A percentile compares a stretch with the other conserved stretches of the same genome.
Conservation (phyloP, 1,139 yeast genomes). For the Blastobotrys proliferans region DNA sequence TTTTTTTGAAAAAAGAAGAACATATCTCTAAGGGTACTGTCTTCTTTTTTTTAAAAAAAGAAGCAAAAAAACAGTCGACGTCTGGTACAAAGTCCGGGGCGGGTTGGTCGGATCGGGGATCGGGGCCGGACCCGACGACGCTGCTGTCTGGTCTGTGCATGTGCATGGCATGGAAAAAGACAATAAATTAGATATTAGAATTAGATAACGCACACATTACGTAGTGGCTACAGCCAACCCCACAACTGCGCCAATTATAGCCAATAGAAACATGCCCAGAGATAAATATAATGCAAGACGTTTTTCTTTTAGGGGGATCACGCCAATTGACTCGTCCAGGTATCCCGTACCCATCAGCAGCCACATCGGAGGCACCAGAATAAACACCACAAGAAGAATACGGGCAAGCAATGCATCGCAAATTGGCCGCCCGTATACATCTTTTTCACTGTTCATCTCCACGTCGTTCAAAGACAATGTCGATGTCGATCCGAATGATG, state of each 20-base stretch:
- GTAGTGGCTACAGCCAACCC: slow-evolving; percentile 24
- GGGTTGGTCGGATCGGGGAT: too few relatives aligned
- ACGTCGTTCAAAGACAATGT: not conserved
- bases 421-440: slow-evolving; percentile 18
- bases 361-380: slow-evolving; percentile 39
- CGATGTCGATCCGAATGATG: not conserved
- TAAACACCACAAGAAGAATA: slow-evolving; percentile 23
- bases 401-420: slow-evolving; percentile 18
- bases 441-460: slow-evolving; percentile 4
- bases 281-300: slow-evolving; percentile 28
- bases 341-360: slow-evolving; percentile 36
- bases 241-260: slow-evolving; percentile 29
- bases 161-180: too few relatives aligned
- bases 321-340: slow-evolving; percentile 34
- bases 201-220: not conserved
- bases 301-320: slow-evolving; percentile 31
- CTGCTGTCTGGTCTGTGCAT: too few relatives aligned
- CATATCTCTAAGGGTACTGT: too few relatives aligned
- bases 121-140: too few relatives aligned
- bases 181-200: not conserved
- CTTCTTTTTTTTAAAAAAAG: too few relatives aligned
- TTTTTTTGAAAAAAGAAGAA: too few relatives aligned
- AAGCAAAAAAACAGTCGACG: too few relatives aligned
- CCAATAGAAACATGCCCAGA: slow-evolving; percentile 24
- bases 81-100: too few relatives aligned